A percentile compares a stretch with the other conserved stretches of the same genome.
Conservation (phyloP, 352 stramenopile genomes). For the Globisporangium abappressorium region DNA sequence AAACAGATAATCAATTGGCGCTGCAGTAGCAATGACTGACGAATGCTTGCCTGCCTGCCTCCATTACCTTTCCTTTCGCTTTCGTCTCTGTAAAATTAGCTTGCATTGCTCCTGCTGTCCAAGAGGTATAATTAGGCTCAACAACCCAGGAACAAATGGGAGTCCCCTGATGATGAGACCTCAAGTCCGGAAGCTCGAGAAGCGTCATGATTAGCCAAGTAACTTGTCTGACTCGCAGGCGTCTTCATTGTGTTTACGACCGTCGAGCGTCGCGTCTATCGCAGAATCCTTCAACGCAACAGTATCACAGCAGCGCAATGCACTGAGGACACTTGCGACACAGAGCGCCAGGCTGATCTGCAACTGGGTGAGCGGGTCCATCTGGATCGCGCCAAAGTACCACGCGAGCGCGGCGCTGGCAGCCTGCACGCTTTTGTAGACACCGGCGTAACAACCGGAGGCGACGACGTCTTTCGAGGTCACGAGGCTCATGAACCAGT, state of each 20-base stretch:
- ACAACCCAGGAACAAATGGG: not conserved
- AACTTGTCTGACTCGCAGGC: not conserved
- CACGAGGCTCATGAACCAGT: constrained; percentile 73
- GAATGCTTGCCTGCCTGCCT: not conserved
- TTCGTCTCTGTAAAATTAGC: not conserved
- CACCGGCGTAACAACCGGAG: constrained; percentile 44
- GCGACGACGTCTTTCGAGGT: constrained; percentile 32
- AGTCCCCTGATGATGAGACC: not conserved
- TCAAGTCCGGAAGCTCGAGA: not conserved
- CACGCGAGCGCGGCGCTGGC: constrained; percentile 34
- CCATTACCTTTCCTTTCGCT: not conserved
- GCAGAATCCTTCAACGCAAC: not conserved
- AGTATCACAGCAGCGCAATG: constrained; percentile 6
- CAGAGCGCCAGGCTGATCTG: constrained; percentile 35
- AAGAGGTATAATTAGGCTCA: not conserved
- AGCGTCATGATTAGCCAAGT: not conserved
- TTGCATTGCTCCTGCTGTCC: not conserved
- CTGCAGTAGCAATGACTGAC: not conserved
- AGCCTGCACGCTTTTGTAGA: constrained; percentile 70
- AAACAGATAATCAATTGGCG: not conserved
- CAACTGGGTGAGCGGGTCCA: constrained; percentile 27
- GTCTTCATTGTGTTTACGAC: not conserved
- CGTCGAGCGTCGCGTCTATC: not conserved
- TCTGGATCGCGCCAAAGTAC: constrained; percentile 29
- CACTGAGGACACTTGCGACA: constrained; percentile 18